Percentiles rank a stretch among this genome's conserved stretches.
Evolutionary conservation across 768 basidiomycete species (phyloP).

Genomic region (Pisolithus orientalis): DNA sequence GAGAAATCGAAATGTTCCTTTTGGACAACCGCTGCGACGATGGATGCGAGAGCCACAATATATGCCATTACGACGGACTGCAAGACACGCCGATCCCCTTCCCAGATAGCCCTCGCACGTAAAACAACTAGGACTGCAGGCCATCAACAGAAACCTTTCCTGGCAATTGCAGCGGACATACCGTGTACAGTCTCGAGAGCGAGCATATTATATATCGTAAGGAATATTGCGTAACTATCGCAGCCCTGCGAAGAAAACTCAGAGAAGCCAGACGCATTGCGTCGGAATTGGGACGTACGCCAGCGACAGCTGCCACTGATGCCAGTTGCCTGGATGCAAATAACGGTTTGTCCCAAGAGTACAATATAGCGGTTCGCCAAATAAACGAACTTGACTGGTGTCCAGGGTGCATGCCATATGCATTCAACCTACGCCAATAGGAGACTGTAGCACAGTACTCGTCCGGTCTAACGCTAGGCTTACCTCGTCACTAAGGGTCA

Average conservation of each 20-base stretch:
- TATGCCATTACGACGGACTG: neutral
- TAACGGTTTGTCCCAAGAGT: constrained; percentile 1
- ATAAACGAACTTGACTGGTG: neutral
- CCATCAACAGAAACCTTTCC: neutral
- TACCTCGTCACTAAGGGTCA: constrained; percentile 4
- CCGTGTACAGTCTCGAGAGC: constrained; percentile 4
- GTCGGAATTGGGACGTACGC: neutral
- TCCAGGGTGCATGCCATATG: constrained; percentile 2
- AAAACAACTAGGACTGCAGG: constrained; percentile 3
- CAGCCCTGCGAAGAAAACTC: neutral
- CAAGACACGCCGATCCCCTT: neutral
- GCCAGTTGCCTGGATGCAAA: constrained; percentile 4
- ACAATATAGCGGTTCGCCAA: constrained; percentile 4
- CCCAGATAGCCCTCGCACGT: constrained; percentile 8
- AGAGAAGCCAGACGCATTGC: neutral
- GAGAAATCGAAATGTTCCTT: neutral
- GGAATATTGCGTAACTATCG: neutral
- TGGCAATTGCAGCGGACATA: neutral
- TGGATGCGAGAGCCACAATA: neutral
- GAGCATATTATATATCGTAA: neutral
- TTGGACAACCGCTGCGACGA: neutral
- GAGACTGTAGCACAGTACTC: neutral
- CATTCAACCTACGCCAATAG: neutral
- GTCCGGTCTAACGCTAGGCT: neutral
- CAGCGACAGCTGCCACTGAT: neutral